Base-by-base conservation (phyloP, 2,329 filamentous ascomycete genomes). In the Penicillium corylophilum region DNA sequence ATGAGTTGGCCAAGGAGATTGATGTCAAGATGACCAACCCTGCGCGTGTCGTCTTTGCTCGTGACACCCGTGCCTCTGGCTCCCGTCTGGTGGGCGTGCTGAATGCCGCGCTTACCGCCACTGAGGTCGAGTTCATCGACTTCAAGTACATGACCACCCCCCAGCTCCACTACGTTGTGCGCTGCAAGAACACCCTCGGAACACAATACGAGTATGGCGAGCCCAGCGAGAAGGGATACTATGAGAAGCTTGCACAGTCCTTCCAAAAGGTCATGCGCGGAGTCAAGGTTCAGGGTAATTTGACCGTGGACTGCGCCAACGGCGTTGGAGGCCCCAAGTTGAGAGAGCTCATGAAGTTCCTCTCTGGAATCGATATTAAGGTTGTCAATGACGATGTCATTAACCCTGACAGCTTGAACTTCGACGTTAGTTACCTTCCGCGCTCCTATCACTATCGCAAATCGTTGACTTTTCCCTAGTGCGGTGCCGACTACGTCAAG, bases 401-500 rank as follows among this genome's bases (percentile, higher is more conserved):
- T 63, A 88, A 91, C 59, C 89, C 93, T 3, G 91, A 96, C 69
- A 83, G 87, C 49, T 79, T 99, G 62, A 99, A 99, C 74, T 83
- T 89, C 26, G 90, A 95, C 64, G 89, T 92, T 78, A 73, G 82
- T 71, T 24, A 26, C 22, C 15, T 40, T 33, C 23, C 12, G 12
- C 18, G 13, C 31, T 23, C 47, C 12, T 22, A 12, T 12, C 16
- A 9, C 33, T 20, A 22, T 13, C 10, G 16, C 35, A 38, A 22
- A 38, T 46, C 13, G 42, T 29, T 29, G 24, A 28, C 23, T 20
- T 20, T 15, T 31, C 44, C 56, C 53, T 23, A 95, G 85, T 95
- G 89, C 68, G 94, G 94, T 72, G 94, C 94, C 67, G 94, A 99
- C 74, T 97, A 85, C 64, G 94, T 99, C 74, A 99, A 99, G 79